Evolutionary conservation across 768 basidiomycete genomes (phyloP), one percentile per base, ranked within the genome.

Genomic region (Podaxis sp.): DNA sequence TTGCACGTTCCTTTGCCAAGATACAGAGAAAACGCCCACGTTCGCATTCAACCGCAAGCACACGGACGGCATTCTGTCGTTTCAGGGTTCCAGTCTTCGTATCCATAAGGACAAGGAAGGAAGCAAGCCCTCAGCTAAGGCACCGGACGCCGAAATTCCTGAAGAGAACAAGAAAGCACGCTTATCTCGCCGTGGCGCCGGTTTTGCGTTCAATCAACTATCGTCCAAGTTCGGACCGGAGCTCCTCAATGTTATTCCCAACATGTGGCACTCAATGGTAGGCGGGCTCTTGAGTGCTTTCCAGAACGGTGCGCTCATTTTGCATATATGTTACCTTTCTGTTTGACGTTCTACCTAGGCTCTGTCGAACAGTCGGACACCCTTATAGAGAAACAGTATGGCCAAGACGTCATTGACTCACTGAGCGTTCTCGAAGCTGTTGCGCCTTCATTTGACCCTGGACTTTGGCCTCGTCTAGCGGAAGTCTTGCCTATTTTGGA

Each of bases 1-100:
- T 7, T 96, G 94, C 78, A 95, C 93, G 0, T 99, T 99, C 76
- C 79, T 99, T 4, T 99, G 96, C 71, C 93, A 95, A 69, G 97
- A 99, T 72, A 82, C 85, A 7, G 87, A 90, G 46, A 85, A 90
- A 58, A 97, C 95, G 0, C 97, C 97, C 2, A 89, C 96, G 1
- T 99, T 99, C 71, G 82, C 88, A 1, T 84, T 82, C 68, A 78
- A 80, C 7, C 84, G 87, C 56, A 86, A 85, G 64, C 73, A 81
- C 20, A 74, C 76, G 53, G 84, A 89, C 17, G 95, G 91, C 1
- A 91, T 98, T 41, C 77, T 96, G 20, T 92, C 94, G 2, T 87
- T 95, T 69, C 80, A 82, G 56, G 78, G 78, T 36, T 71, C 76
- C 2, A 77, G 78, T 55, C 57, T 71, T 4, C 56, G 67, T 63